Conservation (phyloP, 2,329 filamentous ascomycete genomes). For the Diaporthe longicolla region DNA sequence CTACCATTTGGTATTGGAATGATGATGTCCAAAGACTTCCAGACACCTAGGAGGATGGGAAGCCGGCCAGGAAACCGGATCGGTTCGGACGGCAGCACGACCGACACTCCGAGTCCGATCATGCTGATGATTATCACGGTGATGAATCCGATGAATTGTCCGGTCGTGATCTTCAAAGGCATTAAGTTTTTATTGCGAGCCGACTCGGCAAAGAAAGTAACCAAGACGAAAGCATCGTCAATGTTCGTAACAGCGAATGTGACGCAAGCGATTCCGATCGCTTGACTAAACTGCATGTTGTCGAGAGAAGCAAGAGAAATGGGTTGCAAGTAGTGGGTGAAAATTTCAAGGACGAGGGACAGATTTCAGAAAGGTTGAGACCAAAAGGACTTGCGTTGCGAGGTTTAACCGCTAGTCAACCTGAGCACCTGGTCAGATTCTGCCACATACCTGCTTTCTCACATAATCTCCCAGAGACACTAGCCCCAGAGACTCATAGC, state of each 20-base stretch:
- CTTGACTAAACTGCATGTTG: neutral
- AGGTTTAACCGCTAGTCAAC: too few species aligned
- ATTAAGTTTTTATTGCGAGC: neutral
- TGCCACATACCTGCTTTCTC: neutral
- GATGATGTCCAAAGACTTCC: neutral
- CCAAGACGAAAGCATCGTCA: constrained; percentile 1
- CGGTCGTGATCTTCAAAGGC: neutral
- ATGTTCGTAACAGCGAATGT: neutral
- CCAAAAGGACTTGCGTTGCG: too few species aligned
- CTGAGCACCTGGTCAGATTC: neutral
- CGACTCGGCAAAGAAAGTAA: neutral
- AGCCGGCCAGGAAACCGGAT: neutral
- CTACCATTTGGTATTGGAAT: neutral
- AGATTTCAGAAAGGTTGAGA: too few species aligned
- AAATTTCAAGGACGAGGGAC: neutral
- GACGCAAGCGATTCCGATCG: neutral
- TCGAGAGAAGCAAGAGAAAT: neutral
- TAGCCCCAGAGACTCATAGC: neutral
- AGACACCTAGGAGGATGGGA: neutral
- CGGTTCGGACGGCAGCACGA: neutral
- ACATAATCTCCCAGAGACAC: neutral
- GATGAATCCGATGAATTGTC: neutral
- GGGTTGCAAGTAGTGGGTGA: neutral
- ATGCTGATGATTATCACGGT: neutral
- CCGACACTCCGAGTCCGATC: neutral